Evolutionary conservation across 2,329 filamentous ascomycete species (phyloP), one percentile per base, ranked within the genome.

Genomic region (Diaporthe amygdali): DNA sequence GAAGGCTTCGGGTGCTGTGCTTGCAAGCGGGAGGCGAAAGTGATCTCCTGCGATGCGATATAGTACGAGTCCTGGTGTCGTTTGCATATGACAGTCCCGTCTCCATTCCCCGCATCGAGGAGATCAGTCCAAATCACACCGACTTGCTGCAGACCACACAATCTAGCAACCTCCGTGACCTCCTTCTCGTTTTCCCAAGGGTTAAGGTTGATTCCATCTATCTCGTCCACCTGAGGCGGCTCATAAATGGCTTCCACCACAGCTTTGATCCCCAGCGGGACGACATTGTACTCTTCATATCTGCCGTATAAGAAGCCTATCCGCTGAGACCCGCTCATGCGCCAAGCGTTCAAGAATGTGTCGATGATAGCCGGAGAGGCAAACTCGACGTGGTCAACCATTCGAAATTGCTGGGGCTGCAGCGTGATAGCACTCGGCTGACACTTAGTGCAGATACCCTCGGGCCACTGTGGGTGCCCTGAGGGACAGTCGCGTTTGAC

Each of bases 361-460:
- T 99, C 94, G 76, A 98, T 94, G 41, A 98, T 89, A 68, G 91
- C 88, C 3, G 94, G 91, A 1, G 93, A 92, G 2, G 96, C 92
- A 79, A 99, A 98, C 81, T 99, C 97, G 74, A 99, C 96, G 80
- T 99, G 96, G 78, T 99, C 96, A 4, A 99, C 95, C 94, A 96
- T 98, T 66, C 96, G 94, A 81, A 96, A 99, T 25, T 92, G 88
- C 81, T 99, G 96, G 6, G 95, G 94, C 79, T 98, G 95, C 67
- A 99, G 85, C 14, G 94, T 97, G 79, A 99, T 99, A 69, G 96
- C 96, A 74, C 96, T 97, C 9, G 96, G 96, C 79, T 99, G 97
- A 77, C 96, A 99, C 81, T 98, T 99, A 71, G 94, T 97, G 84
- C 96, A 99, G 75, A 99, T 98, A 20, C 96, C 96, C 76, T 97